Evolutionary conservation across 441 rosid genomes (phyloP).

Genomic region (Aleurites moluccanus): DNA sequence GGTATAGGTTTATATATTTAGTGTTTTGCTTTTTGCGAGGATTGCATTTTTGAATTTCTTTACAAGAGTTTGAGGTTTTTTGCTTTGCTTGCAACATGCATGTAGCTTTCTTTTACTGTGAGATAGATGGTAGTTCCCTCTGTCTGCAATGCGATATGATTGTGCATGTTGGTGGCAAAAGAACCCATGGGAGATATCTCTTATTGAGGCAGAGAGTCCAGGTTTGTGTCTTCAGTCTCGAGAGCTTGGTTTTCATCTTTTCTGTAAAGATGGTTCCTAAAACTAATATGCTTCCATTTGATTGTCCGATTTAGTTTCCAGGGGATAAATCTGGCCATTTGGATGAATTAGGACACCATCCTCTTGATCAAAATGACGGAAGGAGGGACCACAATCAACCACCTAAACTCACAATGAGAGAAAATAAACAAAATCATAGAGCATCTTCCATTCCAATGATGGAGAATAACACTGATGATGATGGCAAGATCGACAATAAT

Average conservation of each 20-base stretch:
- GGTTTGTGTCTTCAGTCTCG: slow-evolving; percentile 46
- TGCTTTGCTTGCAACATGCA: slow-evolving; percentile 28
- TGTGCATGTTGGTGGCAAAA: slow-evolving; percentile 80
- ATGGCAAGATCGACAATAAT: slow-evolving; percentile 48
- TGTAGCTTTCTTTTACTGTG: slow-evolving; percentile 85
- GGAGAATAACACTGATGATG: slow-evolving; percentile 40
- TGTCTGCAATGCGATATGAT: slow-evolving; percentile 80
- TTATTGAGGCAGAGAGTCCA: slow-evolving; percentile 68
- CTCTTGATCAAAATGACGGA: slow-evolving; percentile 34
- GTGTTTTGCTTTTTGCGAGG: neutral
- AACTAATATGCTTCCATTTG: slow-evolving; percentile 23
- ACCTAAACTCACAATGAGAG: slow-evolving; percentile 31
- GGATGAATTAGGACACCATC: slow-evolving; percentile 43
- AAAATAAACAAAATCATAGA: slow-evolving; percentile 52
- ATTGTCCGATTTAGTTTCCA: slow-evolving; percentile 64
- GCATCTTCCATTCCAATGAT: slow-evolving; percentile 33
- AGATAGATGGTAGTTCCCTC: slow-evolving; percentile 75
- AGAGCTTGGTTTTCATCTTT: slow-evolving; percentile 10
- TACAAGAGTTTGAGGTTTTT: slow-evolving; percentile 24
- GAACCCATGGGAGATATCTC: slow-evolving; percentile 76
- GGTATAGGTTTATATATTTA: slow-evolving; percentile 38
- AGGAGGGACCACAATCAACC: slow-evolving; percentile 47
- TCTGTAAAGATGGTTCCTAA: slow-evolving; percentile 9
- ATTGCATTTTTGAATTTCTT: slow-evolving; percentile 5
- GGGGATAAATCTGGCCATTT: slow-evolving; percentile 57